phyloP scores from a whole-genome alignment of 345 rosid species.

The Eucalyptus melliodora region DNA sequence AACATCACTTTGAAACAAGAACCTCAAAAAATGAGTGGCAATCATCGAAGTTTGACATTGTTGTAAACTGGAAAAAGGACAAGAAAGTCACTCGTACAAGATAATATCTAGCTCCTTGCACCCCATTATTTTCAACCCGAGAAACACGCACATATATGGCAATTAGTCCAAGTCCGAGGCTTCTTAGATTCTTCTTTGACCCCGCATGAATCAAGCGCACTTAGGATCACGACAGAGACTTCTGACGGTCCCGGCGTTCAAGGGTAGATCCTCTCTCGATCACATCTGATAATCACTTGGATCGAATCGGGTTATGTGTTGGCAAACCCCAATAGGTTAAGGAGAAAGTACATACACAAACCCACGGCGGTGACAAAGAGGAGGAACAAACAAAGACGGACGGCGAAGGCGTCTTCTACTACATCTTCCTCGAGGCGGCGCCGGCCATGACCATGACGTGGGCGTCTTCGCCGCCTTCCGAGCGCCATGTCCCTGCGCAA shows the following conservation, averaged over 20 bases:
- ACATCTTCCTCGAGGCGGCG: not conserved
- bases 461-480: not conserved
- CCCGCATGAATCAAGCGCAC: not conserved
- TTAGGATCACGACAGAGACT: not conserved
- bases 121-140: not conserved
- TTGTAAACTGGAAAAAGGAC: not conserved
- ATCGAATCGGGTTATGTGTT: not conserved
- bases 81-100: not conserved
- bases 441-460: not conserved
- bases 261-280: not conserved
- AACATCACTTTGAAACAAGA: not conserved
- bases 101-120: not conserved
- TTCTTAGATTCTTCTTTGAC: not conserved
- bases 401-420: not conserved
- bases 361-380: not conserved
- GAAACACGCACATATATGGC: not conserved
- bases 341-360: not conserved
- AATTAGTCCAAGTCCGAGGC: not conserved
- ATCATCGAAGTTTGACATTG: not conserved
- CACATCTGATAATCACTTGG: not conserved
- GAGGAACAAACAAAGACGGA: not conserved
- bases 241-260: not conserved
- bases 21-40: not conserved
- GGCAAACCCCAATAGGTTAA: not conserved
- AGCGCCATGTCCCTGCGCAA: not conserved